phyloP scores from a whole-genome alignment of 768 basidiomycete species.

The Hemileccinum rubropunctum region DNA sequence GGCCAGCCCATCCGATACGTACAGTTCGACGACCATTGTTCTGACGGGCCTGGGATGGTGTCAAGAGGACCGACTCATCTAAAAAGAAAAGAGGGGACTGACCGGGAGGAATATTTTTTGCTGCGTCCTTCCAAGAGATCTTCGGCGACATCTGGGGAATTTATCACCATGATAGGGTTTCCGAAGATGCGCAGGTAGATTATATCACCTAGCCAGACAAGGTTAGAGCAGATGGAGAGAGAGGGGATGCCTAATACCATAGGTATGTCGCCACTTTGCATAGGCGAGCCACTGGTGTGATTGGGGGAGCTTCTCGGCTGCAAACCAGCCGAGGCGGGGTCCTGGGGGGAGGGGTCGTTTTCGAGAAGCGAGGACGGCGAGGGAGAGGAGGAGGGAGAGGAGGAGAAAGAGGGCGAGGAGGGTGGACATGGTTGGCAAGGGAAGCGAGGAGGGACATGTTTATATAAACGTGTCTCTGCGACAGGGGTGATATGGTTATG shows the following conservation, averaged over 20 bases:
- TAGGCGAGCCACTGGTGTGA: slow-evolving; percentile 45
- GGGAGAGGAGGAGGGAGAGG: slow-evolving; percentile 6
- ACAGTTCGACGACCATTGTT: slow-evolving; percentile 47
- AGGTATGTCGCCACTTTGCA: slow-evolving; percentile 42
- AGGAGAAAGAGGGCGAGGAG: slow-evolving; percentile 9
- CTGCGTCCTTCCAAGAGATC: slow-evolving; percentile 48
- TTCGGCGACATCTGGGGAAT: slow-evolving; percentile 38
- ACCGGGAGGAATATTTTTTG: slow-evolving; percentile 41
- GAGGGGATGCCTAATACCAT: slow-evolving; percentile 30
- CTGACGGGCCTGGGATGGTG: slow-evolving; percentile 30
- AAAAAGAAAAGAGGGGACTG: not conserved
- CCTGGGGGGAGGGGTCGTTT: slow-evolving; percentile 37
- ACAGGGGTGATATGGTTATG: too few relatives aligned
- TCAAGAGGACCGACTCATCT: not conserved
- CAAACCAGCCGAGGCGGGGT: slow-evolving; percentile 39
- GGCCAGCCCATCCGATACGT: slow-evolving; percentile 10
- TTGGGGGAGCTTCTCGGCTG: slow-evolving; percentile 32
- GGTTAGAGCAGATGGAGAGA: not conserved
- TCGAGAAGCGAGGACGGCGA: slow-evolving; percentile 1
- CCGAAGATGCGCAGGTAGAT: slow-evolving; percentile 44
- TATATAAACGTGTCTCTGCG: too few relatives aligned
- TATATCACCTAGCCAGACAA: slow-evolving; percentile 38
- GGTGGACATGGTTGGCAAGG: too few relatives aligned
- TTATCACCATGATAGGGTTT: slow-evolving; percentile 47
- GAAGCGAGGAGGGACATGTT: too few relatives aligned